These are phyloP conservation scores for Bolboschoenoplectus hybrid DNA, from an alignment of 202 grass and related monocot species.

Conservation along the genomic window DNA sequence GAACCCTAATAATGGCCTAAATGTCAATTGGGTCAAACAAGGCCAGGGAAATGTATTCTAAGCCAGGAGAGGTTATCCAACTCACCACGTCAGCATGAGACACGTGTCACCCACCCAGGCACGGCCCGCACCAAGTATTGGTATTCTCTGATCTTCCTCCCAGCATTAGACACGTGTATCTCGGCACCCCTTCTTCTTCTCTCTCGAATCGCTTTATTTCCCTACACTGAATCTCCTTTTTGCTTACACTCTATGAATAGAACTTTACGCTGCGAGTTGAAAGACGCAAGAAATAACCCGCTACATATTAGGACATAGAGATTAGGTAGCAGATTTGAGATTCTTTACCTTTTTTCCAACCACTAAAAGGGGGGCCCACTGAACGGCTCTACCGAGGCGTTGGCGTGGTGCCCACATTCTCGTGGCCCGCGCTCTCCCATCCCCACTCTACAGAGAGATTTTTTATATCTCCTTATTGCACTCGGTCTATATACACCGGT, in stretches of 20 bases:
- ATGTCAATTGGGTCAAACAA: background rate
- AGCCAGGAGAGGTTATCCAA: no score
- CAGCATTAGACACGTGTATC: background rate
- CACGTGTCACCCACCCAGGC: background rate
- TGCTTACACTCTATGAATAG: background rate
- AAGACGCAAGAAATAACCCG: background rate
- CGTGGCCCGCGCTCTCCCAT: conserved; percentile 27
- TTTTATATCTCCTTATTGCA: background rate
- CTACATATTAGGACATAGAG: background rate
- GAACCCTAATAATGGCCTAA: background rate
- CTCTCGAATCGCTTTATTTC: background rate
- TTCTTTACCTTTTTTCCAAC: background rate
- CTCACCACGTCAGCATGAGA: background rate
- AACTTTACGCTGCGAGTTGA: background rate
- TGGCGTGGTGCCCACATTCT: conserved; percentile 33
- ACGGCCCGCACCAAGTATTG: no score
- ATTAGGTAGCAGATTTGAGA: background rate
- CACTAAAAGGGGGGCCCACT: conserved; percentile 4
- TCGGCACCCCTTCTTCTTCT: background rate
- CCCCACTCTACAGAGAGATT: conserved; percentile 12
- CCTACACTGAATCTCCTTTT: background rate
- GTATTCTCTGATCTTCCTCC: background rate
- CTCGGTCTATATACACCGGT: background rate
- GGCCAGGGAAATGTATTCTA: background rate
- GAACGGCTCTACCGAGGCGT: conserved; percentile 20